Conservation (phyloP, 2,329 filamentous ascomycete genomes). For the Sporothrix variecibatus region DNA sequence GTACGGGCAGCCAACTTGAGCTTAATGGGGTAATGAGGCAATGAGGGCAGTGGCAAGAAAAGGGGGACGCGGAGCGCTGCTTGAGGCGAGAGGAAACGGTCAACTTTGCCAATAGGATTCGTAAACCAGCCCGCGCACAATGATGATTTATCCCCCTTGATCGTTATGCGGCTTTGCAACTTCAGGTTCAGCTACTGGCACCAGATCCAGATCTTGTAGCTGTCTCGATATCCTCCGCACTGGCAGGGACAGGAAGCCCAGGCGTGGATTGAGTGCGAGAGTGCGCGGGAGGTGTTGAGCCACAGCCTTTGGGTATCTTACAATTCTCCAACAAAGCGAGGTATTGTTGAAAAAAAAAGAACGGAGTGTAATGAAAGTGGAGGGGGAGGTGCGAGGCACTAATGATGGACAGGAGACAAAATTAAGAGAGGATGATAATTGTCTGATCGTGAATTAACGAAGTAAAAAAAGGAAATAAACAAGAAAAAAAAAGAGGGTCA, state of each 20-base stretch:
- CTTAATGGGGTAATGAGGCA: background rate
- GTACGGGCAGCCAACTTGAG: background rate
- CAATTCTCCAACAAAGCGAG: background rate
- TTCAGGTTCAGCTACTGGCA: background rate
- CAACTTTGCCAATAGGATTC: background rate
- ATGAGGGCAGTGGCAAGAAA: background rate
- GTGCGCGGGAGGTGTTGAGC: background rate
- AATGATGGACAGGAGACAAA: background rate
- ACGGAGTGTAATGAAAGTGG: background rate
- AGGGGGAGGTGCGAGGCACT: background rate
- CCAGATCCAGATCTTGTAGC: background rate
- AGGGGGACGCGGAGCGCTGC: background rate
- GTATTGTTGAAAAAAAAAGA: background rate
- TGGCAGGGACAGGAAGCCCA: background rate
- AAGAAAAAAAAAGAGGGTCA: conserved; percentile 6
- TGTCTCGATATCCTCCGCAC: background rate
- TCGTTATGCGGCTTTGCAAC: background rate
- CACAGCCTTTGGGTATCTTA: background rate
- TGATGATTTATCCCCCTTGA: background rate
- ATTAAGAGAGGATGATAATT: background rate
- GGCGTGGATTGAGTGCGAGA: background rate
- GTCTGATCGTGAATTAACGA: background rate
- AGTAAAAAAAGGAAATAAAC: background rate
- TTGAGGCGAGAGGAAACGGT: background rate
- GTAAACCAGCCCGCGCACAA: background rate